Evolutionary conservation across 768 basidiomycete genomes (phyloP).

Genomic region (Punctularia strigosozonata): DNA sequence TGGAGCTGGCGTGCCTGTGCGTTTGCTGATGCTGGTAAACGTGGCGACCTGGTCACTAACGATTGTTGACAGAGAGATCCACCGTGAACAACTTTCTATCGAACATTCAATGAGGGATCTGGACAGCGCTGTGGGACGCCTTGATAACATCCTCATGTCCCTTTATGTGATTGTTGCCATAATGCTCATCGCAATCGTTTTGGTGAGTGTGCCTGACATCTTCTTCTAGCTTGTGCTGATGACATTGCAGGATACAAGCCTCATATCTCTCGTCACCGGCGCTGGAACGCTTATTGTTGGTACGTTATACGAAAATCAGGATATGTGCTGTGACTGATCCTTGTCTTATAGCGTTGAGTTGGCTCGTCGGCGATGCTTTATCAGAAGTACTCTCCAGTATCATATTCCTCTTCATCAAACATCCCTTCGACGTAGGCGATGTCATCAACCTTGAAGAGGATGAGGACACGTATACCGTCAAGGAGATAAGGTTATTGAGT

Average conservation of each 20-base stretch:
- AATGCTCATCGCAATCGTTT: slow-evolving; percentile 74
- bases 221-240: slow-evolving; percentile 2
- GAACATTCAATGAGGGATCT: slow-evolving; percentile 82
- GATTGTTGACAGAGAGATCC: slow-evolving; percentile 46
- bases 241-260: slow-evolving; percentile 48
- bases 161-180: slow-evolving; percentile 60
- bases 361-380: slow-evolving; percentile 76
- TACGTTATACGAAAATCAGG: slow-evolving; percentile 7
- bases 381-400: slow-evolving; percentile 77
- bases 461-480: slow-evolving; percentile 59
- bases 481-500: slow-evolving; percentile 77
- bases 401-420: slow-evolving; percentile 86
- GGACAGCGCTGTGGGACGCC: slow-evolving; percentile 76
- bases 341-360: slow-evolving; percentile 70
- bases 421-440: slow-evolving; percentile 78
- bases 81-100: slow-evolving; percentile 76
- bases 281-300: slow-evolving; percentile 53
- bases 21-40: neutral
- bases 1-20: slow-evolving; percentile 65
- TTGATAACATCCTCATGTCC: slow-evolving; percentile 82
- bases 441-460: slow-evolving; percentile 36
- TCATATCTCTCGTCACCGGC: slow-evolving; percentile 64
- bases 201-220: slow-evolving; percentile 34
- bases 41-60: neutral
- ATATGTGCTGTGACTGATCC: neutral